Conservation (phyloP, 179 eudicot species). For the Carnegiea gigantea region DNA sequence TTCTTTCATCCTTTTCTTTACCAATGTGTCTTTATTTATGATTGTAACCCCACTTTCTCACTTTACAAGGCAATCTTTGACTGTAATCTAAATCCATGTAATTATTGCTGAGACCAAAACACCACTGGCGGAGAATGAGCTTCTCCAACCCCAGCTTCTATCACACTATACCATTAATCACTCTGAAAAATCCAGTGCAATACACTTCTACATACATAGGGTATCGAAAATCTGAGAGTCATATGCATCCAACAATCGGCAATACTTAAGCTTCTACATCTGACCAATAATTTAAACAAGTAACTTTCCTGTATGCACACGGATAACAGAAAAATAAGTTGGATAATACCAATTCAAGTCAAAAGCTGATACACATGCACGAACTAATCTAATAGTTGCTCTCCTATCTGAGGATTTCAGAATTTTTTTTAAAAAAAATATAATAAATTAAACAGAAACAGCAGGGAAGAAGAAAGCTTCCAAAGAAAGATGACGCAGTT, state of each 20-base stretch:
- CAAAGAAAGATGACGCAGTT: not conserved
- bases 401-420: not conserved
- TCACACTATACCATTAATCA: not conserved
- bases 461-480: not conserved
- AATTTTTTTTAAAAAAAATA: not conserved
- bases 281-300: not conserved
- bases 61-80: constrained; percentile 30
- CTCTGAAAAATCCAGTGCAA: not conserved
- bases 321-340: not conserved
- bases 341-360: constrained; percentile 4
- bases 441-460: not conserved
- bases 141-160: not conserved
- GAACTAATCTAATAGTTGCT: not conserved
- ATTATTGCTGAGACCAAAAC: constrained; percentile 20
- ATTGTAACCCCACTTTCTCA: constrained; percentile 9
- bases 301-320: not conserved
- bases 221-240: too few species aligned
- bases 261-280: not conserved
- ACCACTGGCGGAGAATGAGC: not conserved
- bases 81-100: constrained; percentile 21
- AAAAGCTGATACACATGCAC: not conserved
- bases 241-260: too few species aligned
- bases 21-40: constrained; percentile 6
- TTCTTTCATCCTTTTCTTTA: constrained; percentile 11
- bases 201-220: too few species aligned